Conservation (phyloP, 2,329 filamentous ascomycete genomes). For the Monilinia polystroma region DNA sequence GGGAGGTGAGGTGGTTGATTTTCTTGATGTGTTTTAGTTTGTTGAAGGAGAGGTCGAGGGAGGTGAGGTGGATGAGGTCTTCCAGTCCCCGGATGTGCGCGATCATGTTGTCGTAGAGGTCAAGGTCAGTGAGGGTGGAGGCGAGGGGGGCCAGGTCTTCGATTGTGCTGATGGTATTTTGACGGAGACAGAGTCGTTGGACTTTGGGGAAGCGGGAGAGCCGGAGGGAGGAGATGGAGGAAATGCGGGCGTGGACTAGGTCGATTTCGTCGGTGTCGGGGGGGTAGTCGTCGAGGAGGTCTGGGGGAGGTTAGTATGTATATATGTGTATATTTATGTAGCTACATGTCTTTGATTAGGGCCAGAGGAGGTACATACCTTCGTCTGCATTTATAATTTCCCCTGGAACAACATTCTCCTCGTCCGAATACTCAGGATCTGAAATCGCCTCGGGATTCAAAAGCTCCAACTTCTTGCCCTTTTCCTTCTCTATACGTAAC, state of each 20-base stretch:
- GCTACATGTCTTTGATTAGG: neutral
- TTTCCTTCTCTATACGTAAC: slow-evolving; percentile 59
- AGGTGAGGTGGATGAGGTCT: slow-evolving; percentile 69
- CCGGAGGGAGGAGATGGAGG: slow-evolving; percentile 72
- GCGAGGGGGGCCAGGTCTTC: slow-evolving; percentile 68
- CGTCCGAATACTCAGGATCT: slow-evolving; percentile 82
- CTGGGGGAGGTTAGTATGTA: slow-evolving; percentile 34
- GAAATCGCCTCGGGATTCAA: slow-evolving; percentile 79
- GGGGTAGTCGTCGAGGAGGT: slow-evolving; percentile 61
- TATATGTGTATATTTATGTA: neutral
- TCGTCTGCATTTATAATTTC: slow-evolving; percentile 81
- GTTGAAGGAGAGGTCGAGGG: slow-evolving; percentile 93
- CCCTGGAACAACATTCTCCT: slow-evolving; percentile 64
- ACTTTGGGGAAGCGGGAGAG: slow-evolving; percentile 80
- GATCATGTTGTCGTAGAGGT: slow-evolving; percentile 96
- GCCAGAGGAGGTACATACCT: slow-evolving; percentile 48
- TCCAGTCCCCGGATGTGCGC: slow-evolving; percentile 83
- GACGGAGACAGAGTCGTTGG: slow-evolving; percentile 79
- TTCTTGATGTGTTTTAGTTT: slow-evolving; percentile 99
- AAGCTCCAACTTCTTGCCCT: slow-evolving; percentile 60
- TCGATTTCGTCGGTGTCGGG: slow-evolving; percentile 74
- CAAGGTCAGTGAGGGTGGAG: slow-evolving; percentile 73
- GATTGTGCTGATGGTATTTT: slow-evolving; percentile 83
- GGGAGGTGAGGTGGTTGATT: slow-evolving; percentile 70
- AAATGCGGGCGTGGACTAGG: slow-evolving; percentile 81